Percentiles rank a stretch among this genome's conserved stretches.
phyloP scores from a whole-genome alignment of 768 basidiomycete species.

The Dioszegia aurantiaca region DNA sequence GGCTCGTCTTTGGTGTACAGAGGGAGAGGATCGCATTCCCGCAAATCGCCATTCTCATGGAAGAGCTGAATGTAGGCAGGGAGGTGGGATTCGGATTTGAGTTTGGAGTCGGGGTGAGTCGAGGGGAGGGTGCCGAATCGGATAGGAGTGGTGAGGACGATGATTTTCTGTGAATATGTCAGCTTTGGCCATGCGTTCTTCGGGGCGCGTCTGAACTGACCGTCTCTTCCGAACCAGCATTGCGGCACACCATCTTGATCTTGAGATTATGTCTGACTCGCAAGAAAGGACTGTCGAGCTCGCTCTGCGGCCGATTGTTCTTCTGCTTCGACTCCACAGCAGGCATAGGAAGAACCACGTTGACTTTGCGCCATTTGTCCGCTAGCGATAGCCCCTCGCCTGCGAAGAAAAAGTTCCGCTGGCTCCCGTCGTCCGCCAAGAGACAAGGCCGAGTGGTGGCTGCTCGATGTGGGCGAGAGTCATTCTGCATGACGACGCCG shows the following conservation, averaged over 20 bases:
- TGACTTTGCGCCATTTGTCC: slow-evolving; percentile 47
- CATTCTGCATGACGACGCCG: slow-evolving; percentile 18
- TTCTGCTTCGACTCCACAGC: slow-evolving; percentile 7
- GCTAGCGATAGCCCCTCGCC: slow-evolving; percentile 43
- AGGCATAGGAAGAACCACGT: slow-evolving; percentile 50
- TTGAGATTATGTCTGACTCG: slow-evolving; percentile 46
- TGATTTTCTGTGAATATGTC: slow-evolving; percentile 26
- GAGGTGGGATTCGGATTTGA: slow-evolving; percentile 16
- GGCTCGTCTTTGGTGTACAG: slow-evolving; percentile 28
- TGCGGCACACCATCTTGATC: slow-evolving; percentile 43
- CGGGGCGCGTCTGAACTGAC: slow-evolving; percentile 12
- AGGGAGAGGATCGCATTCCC: slow-evolving; percentile 45
- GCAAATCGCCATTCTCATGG: slow-evolving; percentile 47
- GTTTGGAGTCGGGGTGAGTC: slow-evolving; percentile 19
- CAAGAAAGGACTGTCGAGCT: slow-evolving; percentile 45
- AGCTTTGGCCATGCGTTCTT: background rate
- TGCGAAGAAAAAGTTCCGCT: slow-evolving; percentile 47
- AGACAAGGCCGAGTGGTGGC: slow-evolving; percentile 28
- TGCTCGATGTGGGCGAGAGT: slow-evolving; percentile 15
- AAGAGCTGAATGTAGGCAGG: slow-evolving; percentile 50
- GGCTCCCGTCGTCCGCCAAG: slow-evolving; percentile 40
- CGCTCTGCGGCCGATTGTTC: slow-evolving; percentile 30
- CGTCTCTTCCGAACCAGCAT: slow-evolving; percentile 10
- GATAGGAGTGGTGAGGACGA: slow-evolving; percentile 47
- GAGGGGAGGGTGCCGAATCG: slow-evolving; percentile 42